phyloP scores from a whole-genome alignment of 495 filamentous ascomycete genomes.

The Diplogelasinospora grovesii region DNA sequence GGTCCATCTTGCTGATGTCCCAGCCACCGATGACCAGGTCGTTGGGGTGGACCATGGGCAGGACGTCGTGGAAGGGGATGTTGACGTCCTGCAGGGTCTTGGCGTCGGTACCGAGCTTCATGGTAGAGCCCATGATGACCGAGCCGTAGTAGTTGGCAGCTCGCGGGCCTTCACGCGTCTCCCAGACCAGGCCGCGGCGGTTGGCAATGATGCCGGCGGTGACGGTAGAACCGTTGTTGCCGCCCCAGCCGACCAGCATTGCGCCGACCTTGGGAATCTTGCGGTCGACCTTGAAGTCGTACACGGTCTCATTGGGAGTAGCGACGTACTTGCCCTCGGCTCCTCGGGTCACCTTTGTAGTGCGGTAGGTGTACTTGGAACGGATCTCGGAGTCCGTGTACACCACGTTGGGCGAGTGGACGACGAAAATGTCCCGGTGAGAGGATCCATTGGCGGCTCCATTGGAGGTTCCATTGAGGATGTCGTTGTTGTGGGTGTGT shows the following conservation, averaged over 20 bases:
- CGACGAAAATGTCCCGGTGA: constrained; percentile 63
- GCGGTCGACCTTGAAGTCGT: constrained; percentile 96
- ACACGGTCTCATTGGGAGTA: constrained; percentile 78
- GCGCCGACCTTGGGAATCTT: constrained; percentile 88
- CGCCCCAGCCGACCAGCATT: constrained; percentile 98
- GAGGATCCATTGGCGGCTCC: constrained; percentile 16
- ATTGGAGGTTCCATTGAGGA: constrained; percentile 50
- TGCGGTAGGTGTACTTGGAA: constrained; percentile 94
- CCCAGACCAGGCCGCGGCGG: constrained; percentile 78
- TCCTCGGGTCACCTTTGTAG: constrained; percentile 67
- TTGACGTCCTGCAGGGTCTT: constrained; percentile 87
- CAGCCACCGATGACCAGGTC: constrained; percentile 93
- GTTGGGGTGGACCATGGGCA: constrained; percentile 97
- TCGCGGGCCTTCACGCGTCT: constrained; percentile 81
- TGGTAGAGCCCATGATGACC: constrained; percentile 89
- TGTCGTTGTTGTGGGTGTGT: too few relatives aligned
- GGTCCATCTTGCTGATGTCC: constrained; percentile 88
- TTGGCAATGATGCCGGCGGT: constrained; percentile 98
- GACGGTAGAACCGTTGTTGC: constrained; percentile 96
- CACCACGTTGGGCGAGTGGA: constrained; percentile 84
- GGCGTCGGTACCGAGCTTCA: constrained; percentile 88
- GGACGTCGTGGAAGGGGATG: constrained; percentile 86
- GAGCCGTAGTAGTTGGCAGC: constrained; percentile 97
- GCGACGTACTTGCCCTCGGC: constrained; percentile 75
- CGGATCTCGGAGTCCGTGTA: constrained; percentile 86